Evolutionary conservation across 169 alveolate species (phyloP), one percentile per base, ranked within the genome.

Genomic region (Plasmodium adleri): DNA sequence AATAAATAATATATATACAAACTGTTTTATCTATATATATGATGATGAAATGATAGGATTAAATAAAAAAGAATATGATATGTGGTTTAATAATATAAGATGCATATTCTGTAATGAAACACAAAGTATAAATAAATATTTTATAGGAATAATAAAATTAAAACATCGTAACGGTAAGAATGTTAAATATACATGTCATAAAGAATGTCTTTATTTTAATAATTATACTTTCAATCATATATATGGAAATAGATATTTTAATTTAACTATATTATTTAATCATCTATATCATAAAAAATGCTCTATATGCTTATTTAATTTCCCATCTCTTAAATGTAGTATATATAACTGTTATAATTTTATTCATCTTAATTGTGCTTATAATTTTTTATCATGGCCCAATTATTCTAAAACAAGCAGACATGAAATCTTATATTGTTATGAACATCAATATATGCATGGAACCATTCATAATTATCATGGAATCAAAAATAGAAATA

Each of bases 221-320:
- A 67, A 70, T 17, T 83, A 83, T 49, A 83, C 72, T 4, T 83
- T 17, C 17, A 70, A 70, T 47, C 91, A 83, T 56, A 62, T 43
- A 7, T 83, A 83, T 83, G 91, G 91, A 0, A 83, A 83, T 47
- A 83, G 91, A 26, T 83, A 83, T 62, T 83, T 83, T 52, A 83
- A 83, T 24, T 17, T 83, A 8, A 83, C 85, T 9, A 49, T 83
- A 5, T 39, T 83, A 32, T 83, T 83, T 47, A 83, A 83, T 43
- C 58, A 67, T 22, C 39, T 83, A n/a, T 83, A 45, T 56, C 58
- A 83, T 47, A 83, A 68, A 47, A 83, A 50, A 39, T 83, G 91
- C 7, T 83, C 85, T 0, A 45, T 83, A 10, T 83, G 91, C 45
- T 22, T 83, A 6, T 32, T 68, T 24, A 83, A 83, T 49, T 83